Base-by-base conservation (phyloP, 306 rosid genomes). In the Neltuma alba region DNA sequence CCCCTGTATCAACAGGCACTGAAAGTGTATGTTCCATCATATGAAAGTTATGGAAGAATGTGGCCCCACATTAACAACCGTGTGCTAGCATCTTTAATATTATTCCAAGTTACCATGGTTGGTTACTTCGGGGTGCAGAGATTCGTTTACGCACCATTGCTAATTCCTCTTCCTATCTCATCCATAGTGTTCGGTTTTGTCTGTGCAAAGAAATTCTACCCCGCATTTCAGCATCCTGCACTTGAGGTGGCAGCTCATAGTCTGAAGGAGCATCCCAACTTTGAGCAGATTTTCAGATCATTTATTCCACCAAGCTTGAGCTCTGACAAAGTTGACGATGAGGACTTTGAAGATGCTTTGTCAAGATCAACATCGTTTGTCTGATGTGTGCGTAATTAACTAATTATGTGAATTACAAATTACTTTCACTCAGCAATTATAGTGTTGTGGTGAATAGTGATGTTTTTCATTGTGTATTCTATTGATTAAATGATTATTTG, bases 41-140 rank as follows among this genome's bases (percentile, higher is more conserved):
- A 88, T 60, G 99, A 93, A 85, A 91, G 96, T 66, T 80, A 96
- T 74, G 98, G 99, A 81, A 96, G 88, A 85, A 83, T 96, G 86
- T 96, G 99, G 99, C 99, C 99, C 0, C 99, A 96, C 92, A 77
- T 96, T 33, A 61, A 70, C 74, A 71, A 70, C 69, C 96, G 98
- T 12, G 60, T 96, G 30, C 67, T 96, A 6, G 98, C 98, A 60
- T 12, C 99, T 73, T 84, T 96, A 79, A 44, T 93, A 34, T 15
- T 96, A 20, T 93, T 81, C 89, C 99, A 96, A 80, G 64, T 93
- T 52, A 91, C 98, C 64, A 93, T 93, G 99, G 0, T 88, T 36
- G 99, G 99, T 42, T 96, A 88, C 92, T 89, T 93, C 20, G 84
- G 79, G 63, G 87, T 45, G 69, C 91, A 89, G 92, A 37, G 42